Base-by-base conservation (phyloP, 768 basidiomycete species). In the Agrocybe pediades region DNA sequence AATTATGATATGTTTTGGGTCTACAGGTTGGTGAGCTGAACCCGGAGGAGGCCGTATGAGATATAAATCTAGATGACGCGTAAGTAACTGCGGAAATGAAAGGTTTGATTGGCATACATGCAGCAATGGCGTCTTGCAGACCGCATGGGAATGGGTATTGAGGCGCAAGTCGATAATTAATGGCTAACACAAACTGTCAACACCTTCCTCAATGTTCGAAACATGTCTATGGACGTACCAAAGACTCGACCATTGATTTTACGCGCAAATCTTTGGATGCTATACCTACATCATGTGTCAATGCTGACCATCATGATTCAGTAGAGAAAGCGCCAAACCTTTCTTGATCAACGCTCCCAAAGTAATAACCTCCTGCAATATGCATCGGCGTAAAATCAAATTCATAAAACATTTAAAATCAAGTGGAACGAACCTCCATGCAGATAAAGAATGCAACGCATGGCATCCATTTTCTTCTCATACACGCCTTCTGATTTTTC, bases 71-170 rank as follows among this genome's bases (percentile, higher is more conserved):
- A 51, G 16, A 51, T n/a, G 20, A 24, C 21, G 25, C 25, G 45
- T 54, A 16, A 51, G 55, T 39, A 16, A 45, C 36, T 30, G 8
- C 3, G 15, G 15, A n/a, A 33, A 17, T 11, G 9, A 40, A 24
- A 7, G 26, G 1, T 11, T 40, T 9, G 9, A 36, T 19, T 24
- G 16, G 33, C 23, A 19, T 17, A 92, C 91, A 98, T 7, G 94
- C 87, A 2, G 96, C 91, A 9, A 98, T 65, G 27, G 86, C 74
- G 68, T 98, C 96, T 62, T 97, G 95, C 6, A 98, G 71, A 1
- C 88, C 92, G 59, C 92, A 93, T 13, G 96, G 96, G 66, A 97
- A 98, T 1, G 96, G 96, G 62, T 96, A 98, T 70, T 98, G 96
- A 0, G 96, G 96, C 13, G 95, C 90, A n/a, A 95, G 82, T 33